Evolutionary conservation across 345 rosid species (phyloP).

Genomic region (Bretschneidera sinensis): DNA sequence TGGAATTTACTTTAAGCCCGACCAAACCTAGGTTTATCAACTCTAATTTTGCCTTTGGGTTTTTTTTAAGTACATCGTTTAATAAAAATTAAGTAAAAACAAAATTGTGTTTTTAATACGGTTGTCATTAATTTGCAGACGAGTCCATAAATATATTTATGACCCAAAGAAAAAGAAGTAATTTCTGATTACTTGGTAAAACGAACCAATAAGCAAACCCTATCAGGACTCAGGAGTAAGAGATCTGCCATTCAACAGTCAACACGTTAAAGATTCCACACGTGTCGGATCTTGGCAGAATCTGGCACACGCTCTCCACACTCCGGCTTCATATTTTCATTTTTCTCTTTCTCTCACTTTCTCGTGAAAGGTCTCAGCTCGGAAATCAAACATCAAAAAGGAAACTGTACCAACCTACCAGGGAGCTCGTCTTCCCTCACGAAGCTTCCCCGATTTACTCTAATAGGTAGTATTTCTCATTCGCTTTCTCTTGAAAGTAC

Average conservation of each 20-base stretch:
- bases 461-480: not conserved
- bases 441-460: not conserved
- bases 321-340: conserved; percentile 1
- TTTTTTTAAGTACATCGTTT: no score
- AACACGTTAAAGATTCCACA: not conserved
- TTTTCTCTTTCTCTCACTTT: not conserved
- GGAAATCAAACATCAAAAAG: not conserved
- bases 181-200: no score
- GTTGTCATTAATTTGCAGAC: no score
- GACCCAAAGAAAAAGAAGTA: no score
- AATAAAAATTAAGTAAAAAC: no score
- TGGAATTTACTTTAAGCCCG: no score
- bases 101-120: no score
- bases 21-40: no score
- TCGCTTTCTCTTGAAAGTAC: not conserved
- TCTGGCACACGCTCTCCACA: conserved; percentile 31
- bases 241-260: not conserved
- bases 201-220: no score
- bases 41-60: no score
- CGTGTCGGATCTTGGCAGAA: not conserved
- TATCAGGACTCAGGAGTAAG: no score
- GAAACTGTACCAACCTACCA: not conserved
- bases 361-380: not conserved
- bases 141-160: no score
- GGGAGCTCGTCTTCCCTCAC: not conserved